Conservation (phyloP, 73 alveolate species). For the Breviolum minutum region DNA sequence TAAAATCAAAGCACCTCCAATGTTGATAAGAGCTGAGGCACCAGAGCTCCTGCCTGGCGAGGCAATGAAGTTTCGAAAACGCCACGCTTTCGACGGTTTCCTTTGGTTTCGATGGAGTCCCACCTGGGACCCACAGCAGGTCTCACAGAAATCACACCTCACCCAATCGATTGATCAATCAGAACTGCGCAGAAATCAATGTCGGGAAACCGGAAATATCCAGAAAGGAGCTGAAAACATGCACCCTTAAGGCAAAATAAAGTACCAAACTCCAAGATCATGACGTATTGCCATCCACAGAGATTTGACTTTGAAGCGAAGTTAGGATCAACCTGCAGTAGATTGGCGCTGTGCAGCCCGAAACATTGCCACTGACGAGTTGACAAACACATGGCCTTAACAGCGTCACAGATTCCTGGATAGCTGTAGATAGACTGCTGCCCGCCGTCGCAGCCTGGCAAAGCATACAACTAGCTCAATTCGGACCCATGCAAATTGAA, state of each 20-base stretch:
- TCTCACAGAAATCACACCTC: constrained; percentile 65
- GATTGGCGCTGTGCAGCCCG: too few species aligned
- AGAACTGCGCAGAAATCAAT: too few species aligned
- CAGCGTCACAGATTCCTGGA: constrained; percentile 44
- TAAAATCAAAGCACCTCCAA: constrained; percentile 6
- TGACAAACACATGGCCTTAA: constrained; percentile 34
- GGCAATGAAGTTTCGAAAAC: background rate
- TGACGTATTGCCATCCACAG: constrained; percentile 32
- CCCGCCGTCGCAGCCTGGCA: constrained; percentile 51
- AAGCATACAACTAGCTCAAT: background rate
- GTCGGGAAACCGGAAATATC: too few species aligned
- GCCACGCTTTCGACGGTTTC: background rate
- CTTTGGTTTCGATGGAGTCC: background rate
- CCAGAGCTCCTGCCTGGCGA: constrained; percentile 36
- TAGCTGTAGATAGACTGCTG: background rate
- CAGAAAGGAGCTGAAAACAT: too few species aligned
- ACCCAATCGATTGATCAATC: too few species aligned
- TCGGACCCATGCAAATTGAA: background rate
- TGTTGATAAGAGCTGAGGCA: constrained; percentile 40
- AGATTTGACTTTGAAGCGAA: constrained; percentile 20
- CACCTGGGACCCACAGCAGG: constrained; percentile 68
- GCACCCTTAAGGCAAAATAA: background rate
- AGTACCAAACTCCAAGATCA: background rate
- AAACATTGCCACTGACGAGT: background rate
- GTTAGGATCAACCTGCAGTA: constrained; percentile 39